Base-by-base conservation (phyloP, 768 basidiomycete species). In the Pisolithus albus region DNA sequence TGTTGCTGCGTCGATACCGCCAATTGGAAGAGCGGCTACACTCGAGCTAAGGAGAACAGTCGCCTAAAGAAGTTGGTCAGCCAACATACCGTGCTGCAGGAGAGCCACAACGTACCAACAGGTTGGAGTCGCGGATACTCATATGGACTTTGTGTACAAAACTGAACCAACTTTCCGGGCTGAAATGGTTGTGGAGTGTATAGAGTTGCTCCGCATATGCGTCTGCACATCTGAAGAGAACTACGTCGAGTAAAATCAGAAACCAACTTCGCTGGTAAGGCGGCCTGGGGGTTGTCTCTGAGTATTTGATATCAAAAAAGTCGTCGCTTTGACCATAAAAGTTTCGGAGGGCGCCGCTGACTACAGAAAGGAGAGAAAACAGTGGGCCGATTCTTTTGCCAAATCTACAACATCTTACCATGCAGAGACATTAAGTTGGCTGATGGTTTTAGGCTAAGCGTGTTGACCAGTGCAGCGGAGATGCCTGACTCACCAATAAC, bases 241-340 rank as follows among this genome's bases (percentile, higher is more conserved):
- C 7, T 0, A 64, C 62, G 13, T 45, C 56, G 6, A 66, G 44
- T 21, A 64, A 10, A 11, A 55, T 39, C 45, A 66, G 36, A 13
- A 67, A 41, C 13, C 19, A 0, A 32, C 57, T 48, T 23, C 62
- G 67, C 44, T 43, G 38, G 21, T 67, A 66, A 23, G 62, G 45
- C 2, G 5, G 8, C 30, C 53, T 50, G 4, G 53, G 10, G 1
- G 3, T 6, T 5, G 57, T 52, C 4, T 50, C 49, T 4, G 53
- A 54, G 34, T 55, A 52, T 1, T 68, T 63, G 39, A 68, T 65
- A 37, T 67, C 64, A 47, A 65, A 69, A 44, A 58, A 62, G 37
- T 66, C 67, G 39, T 68, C 65, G 5, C 43, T 50, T 51, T 66
- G 65, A 9, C 67, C 65, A 45, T 67, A 68, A 21, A 63, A 63